Evolutionary conservation across 192 early-diverging fungal genomes (phyloP).

Genomic region (Mortierella claussenii): DNA sequence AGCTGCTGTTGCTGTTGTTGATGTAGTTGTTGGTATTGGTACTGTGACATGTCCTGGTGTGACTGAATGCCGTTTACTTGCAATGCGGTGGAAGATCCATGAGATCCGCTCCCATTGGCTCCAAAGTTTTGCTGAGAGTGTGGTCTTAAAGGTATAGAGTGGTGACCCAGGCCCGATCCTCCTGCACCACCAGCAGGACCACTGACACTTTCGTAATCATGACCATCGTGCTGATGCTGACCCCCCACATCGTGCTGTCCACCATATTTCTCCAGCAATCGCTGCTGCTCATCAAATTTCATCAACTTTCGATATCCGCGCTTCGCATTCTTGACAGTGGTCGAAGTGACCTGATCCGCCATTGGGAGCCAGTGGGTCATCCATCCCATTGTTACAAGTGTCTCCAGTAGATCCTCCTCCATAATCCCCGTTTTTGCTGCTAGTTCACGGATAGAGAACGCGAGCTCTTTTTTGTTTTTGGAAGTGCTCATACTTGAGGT

Average conservation of each 20-base stretch:
- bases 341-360: neutral
- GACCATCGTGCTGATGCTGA: neutral
- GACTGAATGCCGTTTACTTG: neutral
- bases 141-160: neutral
- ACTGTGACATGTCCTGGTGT: neutral
- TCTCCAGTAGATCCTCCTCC: conserved; percentile 76
- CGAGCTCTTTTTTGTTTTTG: conserved; percentile 19
- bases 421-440: conserved; percentile 71
- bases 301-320: conserved; percentile 25
- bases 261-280: conserved; percentile 23
- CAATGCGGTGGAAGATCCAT: neutral
- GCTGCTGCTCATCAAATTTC: conserved; percentile 44
- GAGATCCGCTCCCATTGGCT: neutral
- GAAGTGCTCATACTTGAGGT: too few species aligned
- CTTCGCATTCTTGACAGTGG: conserved; percentile 24
- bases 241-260: neutral
- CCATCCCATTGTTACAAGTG: conserved; percentile 69
- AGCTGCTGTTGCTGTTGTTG: neutral
- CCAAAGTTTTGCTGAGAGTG: conserved; percentile 10
- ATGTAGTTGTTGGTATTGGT: neutral
- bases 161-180: conserved; percentile 6
- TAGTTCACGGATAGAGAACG: conserved; percentile 63
- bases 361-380: conserved; percentile 63
- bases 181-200: too few species aligned
- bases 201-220: conserved; percentile 19